These are phyloP conservation scores for Nectriaceae sp. DNA, from an alignment of 2,329 filamentous ascomycete genomes.

Conservation along the genomic window DNA sequence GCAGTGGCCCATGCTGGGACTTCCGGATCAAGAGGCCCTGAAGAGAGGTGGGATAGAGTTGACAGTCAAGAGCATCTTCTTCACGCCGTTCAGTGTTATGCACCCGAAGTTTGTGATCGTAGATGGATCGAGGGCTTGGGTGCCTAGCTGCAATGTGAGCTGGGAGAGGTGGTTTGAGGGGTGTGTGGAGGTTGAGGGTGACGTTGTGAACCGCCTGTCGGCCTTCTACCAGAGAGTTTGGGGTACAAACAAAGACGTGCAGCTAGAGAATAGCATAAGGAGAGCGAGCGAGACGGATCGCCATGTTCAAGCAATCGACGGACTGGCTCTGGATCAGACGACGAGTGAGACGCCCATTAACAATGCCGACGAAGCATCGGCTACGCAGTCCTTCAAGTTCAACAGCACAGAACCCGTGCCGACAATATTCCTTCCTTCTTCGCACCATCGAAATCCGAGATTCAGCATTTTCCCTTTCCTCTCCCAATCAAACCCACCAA, in stretches of 20 bases:
- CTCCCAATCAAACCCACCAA: slow-evolving; percentile 50
- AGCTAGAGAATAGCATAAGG: not conserved
- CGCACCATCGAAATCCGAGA: slow-evolving; percentile 69
- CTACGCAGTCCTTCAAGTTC: slow-evolving; percentile 33
- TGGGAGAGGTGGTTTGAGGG: slow-evolving; percentile 90
- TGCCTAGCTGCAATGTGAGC: slow-evolving; percentile 82
- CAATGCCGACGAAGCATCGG: slow-evolving; percentile 20
- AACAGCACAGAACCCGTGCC: slow-evolving; percentile 35
- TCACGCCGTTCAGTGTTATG: slow-evolving; percentile 82
- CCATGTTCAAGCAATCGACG: not conserved
- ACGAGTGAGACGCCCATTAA: slow-evolving; percentile 8
- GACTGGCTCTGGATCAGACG: not conserved
- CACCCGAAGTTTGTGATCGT: slow-evolving; percentile 82
- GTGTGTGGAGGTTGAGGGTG: slow-evolving; percentile 66
- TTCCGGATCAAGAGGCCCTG: slow-evolving; percentile 57
- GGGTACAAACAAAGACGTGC: slow-evolving; percentile 39
- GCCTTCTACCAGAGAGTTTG: slow-evolving; percentile 72
- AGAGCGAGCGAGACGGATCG: not conserved
- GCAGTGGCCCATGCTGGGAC: slow-evolving; percentile 64
- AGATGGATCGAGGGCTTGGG: slow-evolving; percentile 64
- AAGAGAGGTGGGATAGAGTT: slow-evolving; percentile 65
- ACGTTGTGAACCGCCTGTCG: slow-evolving; percentile 61
- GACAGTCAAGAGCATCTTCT: slow-evolving; percentile 75
- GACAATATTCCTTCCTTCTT: slow-evolving; percentile 71
- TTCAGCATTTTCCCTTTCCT: slow-evolving; percentile 62